phyloP scores from a whole-genome alignment of 805 yeast species.

The Lachancea sp. region DNA sequence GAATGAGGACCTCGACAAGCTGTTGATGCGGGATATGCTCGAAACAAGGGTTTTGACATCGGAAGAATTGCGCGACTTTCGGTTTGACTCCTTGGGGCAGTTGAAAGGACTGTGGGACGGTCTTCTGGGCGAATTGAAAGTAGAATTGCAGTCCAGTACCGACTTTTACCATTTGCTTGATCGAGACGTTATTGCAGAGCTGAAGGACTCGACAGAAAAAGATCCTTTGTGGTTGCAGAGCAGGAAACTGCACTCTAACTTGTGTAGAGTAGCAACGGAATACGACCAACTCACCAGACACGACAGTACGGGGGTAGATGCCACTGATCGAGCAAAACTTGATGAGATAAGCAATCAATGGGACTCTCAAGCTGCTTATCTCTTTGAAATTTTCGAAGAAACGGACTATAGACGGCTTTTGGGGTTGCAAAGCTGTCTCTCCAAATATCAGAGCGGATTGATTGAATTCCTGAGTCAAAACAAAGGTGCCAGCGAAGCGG shows the following conservation, averaged over 20 bases:
- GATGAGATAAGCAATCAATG: conserved; percentile 51
- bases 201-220: conserved; percentile 46
- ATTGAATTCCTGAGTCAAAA: conserved; percentile 45
- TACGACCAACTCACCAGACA: conserved; percentile 38
- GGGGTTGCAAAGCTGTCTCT: conserved; percentile 57
- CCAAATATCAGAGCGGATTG: conserved; percentile 56
- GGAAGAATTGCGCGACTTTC: conserved; percentile 44
- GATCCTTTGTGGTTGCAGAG: conserved; percentile 52
- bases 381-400: conserved; percentile 67
- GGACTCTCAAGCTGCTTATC: conserved; percentile 72
- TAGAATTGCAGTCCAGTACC: conserved; percentile 47
- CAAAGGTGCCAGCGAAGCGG: conserved; percentile 50
- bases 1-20: conserved; percentile 32
- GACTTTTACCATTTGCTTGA: conserved; percentile 42
- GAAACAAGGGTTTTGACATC: conserved; percentile 38
- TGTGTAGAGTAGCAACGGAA: conserved; percentile 39
- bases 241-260: conserved; percentile 39
- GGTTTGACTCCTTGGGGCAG: conserved; percentile 43
- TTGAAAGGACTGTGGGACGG: conserved; percentile 41
- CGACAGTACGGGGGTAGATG: conserved; percentile 28
- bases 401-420: conserved; percentile 59
- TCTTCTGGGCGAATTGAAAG: conserved; percentile 36
- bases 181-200: conserved; percentile 48
- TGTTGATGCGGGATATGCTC: conserved; percentile 30
- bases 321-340: conserved; percentile 31